Evolutionary conservation across 2,329 filamentous ascomycete genomes (phyloP), one percentile per base, ranked within the genome.

Genomic region (Leptographium wingfieldii): DNA sequence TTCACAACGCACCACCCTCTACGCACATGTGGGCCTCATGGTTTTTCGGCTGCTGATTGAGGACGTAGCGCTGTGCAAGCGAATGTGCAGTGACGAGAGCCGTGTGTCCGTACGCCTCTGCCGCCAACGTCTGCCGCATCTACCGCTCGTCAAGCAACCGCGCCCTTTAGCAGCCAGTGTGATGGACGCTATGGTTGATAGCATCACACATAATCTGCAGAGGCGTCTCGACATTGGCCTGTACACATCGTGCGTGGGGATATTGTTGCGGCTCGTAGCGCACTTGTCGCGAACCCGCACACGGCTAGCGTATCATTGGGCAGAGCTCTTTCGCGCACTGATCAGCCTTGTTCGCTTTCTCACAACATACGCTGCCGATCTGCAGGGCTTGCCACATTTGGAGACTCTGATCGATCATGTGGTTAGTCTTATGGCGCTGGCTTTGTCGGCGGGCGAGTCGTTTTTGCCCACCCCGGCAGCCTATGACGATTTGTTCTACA

Each of bases 401-500:
- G 80, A 86, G 52, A 82, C 81, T 12, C 79, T 97, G 31, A 82
- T 95, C 19, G 85, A 88, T 66, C 81, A 86, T 40, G 81, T 96
- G 1, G 86, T 94, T 57, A 91, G 94, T 68, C 76, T 96, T 6
- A 78, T 96, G 48, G 90, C 90, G 1, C 80, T 96, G 48, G 88
- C 90, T 2, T 78, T 99, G 9, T 94, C 89, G 1, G 83, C 85
- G 2, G 94, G 94, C 7, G 94, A 97, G 70, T 85, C 88, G 2
- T 97, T 99, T 73, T 79, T 99, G 9, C 94, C 92, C 0, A 89
- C 88, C 35, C 86, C 91, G 0, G 82, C 88, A 22, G 86, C 90
- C 1, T 97, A 97, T 72, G 94, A 99, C 67, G 94, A 99, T 68
- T 79, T 99, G 0, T 97, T 99, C 74, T 99, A 99, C 81, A 99